Conservation (phyloP, 2,329 filamentous ascomycete species). For the Aphanoascus verrucosus region DNA sequence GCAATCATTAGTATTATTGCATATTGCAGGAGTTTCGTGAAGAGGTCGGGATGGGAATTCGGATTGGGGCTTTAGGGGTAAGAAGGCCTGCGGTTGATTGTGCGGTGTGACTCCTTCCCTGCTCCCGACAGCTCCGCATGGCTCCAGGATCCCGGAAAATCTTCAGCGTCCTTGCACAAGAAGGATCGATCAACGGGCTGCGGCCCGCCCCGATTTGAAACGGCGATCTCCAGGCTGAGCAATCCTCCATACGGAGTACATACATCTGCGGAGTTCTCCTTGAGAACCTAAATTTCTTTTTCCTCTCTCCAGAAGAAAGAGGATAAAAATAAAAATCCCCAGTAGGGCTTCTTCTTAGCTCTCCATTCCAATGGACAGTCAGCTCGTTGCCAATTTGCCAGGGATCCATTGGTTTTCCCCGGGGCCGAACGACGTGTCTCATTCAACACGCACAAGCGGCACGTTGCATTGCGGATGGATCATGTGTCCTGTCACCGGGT, state of each 20-base stretch:
- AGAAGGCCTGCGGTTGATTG: neutral
- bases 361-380: neutral
- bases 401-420: neutral
- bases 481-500: conserved; percentile 14
- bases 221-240: conserved; percentile 8
- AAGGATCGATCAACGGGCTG: conserved; percentile 10
- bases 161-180: conserved; percentile 5
- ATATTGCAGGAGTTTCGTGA: no score
- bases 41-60: no score
- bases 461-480: conserved; percentile 14
- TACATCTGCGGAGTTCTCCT: no score
- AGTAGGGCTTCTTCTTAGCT: neutral
- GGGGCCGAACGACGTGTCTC: conserved; percentile 1
- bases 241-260: neutral
- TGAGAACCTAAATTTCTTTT: neutral
- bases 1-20: no score
- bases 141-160: conserved; percentile 4
- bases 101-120: neutral
- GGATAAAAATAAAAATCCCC: neutral
- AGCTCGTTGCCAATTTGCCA: neutral
- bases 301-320: neutral
- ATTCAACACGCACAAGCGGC: conserved; percentile 12
- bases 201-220: conserved; percentile 12
- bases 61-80: no score
- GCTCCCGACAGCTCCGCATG: neutral